Evolutionary conservation across 805 yeast genomes (phyloP).

Genomic region (Candida insectorum): DNA sequence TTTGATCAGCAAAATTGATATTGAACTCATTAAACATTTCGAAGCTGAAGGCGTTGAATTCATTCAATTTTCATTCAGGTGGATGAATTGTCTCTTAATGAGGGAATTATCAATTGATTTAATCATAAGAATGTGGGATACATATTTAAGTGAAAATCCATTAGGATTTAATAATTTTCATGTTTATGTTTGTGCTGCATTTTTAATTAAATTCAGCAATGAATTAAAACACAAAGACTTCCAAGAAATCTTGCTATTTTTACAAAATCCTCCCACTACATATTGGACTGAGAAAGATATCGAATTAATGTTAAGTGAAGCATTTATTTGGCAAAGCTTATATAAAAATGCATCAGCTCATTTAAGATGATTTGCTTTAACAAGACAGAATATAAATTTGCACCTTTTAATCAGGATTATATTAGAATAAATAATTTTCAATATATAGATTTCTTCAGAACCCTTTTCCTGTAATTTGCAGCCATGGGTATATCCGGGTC

Average conservation of each 20-base stretch:
- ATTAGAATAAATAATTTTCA: too few species aligned
- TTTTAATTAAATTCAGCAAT: constrained; percentile 81
- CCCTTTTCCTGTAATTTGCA: too few species aligned
- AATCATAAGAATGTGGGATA: constrained; percentile 96
- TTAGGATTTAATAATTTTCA: constrained; percentile 88
- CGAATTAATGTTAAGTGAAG: constrained; percentile 90
- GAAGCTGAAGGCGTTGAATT: constrained; percentile 85
- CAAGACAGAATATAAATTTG: too few species aligned
- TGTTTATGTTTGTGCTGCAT: constrained; percentile 96
- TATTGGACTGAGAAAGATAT: constrained; percentile 87
- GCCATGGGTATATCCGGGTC: too few species aligned
- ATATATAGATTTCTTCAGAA: too few species aligned
- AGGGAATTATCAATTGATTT: constrained; percentile 78
- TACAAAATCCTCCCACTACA: constrained; percentile 86
- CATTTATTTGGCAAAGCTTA: constrained; percentile 92
- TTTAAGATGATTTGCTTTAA: constrained; percentile 31
- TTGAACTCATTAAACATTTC: constrained; percentile 68
- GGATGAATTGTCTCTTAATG: constrained; percentile 99
- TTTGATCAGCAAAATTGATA: constrained; percentile 77
- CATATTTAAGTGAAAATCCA: constrained; percentile 74
- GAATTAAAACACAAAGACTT: constrained; percentile 82
- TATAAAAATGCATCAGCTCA: constrained; percentile 91
- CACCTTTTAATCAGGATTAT: too few species aligned
- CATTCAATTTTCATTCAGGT: constrained; percentile 90
- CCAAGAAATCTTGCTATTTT: constrained; percentile 87